These are phyloP conservation scores for Abelmoschus esculentus DNA, from an alignment of 345 rosid species.

Conservation along the genomic window DNA sequence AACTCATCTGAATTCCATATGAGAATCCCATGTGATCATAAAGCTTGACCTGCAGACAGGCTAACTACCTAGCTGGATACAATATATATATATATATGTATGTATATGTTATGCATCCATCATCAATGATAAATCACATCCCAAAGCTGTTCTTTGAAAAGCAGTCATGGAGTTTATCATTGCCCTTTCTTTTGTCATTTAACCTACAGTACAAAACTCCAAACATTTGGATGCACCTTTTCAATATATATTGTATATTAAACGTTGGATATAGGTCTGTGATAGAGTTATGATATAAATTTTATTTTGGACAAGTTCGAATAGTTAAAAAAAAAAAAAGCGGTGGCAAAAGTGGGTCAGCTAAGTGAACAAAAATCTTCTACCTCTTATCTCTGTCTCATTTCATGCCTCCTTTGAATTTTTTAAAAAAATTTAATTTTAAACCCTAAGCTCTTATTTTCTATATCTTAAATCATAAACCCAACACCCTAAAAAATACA, in stretches of 20 bases:
- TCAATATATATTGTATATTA: not conserved
- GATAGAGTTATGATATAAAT: no score
- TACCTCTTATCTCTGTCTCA: no score
- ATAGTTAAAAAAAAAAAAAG: no score
- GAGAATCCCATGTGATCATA: slow-evolving; percentile 17
- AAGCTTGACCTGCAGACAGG: not conserved
- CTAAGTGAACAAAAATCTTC: no score
- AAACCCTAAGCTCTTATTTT: no score
- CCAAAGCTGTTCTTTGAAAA: slow-evolving; percentile 18
- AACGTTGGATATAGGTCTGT: no score
- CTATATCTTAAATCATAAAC: no score
- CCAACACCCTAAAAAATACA: no score
- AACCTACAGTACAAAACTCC: not conserved
- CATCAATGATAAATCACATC: slow-evolving; percentile 18
- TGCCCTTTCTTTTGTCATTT: slow-evolving; percentile 7
- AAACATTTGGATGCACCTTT: slow-evolving; percentile 1
- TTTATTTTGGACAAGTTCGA: no score
- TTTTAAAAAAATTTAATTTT: no score
- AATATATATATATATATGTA: not conserved
- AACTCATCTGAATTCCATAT: not conserved
- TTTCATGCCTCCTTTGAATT: no score
- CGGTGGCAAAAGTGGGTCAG: no score
- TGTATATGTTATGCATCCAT: slow-evolving; percentile 1
- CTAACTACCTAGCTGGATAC: not conserved
- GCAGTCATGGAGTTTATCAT: slow-evolving; percentile 24